phyloP scores from a whole-genome alignment of 805 yeast species.

The Hanseniaspora singularis region DNA sequence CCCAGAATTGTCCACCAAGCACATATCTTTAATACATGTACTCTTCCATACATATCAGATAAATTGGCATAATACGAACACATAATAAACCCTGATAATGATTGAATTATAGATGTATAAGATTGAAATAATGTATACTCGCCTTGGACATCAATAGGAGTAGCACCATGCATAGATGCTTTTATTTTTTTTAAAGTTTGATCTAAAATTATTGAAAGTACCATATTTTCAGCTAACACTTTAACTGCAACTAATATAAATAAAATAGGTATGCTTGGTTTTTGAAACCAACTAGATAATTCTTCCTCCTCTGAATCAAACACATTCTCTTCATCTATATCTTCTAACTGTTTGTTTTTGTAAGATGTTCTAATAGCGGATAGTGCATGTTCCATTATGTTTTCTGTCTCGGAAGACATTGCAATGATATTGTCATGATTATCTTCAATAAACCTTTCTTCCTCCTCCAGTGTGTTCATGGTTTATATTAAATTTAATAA shows the following conservation, averaged over 20 bases:
- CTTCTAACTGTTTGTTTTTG: neutral
- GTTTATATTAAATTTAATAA: too few relatives aligned
- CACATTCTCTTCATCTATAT: neutral
- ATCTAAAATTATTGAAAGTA: conserved; percentile 13
- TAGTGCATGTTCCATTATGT: conserved; percentile 10
- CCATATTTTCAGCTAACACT: conserved; percentile 16
- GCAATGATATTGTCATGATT: neutral
- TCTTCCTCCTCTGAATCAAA: neutral
- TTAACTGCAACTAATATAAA: conserved; percentile 9
- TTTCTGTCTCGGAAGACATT: conserved; percentile 1
- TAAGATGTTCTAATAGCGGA: conserved; percentile 9
- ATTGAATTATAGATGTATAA: conserved; percentile 18
- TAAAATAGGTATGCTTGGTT: conserved; percentile 8
- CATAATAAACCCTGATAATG: conserved; percentile 19
- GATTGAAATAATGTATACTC: conserved; percentile 19
- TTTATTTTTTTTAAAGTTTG: conserved; percentile 11
- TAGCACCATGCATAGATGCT: neutral
- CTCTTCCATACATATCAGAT: conserved; percentile 22
- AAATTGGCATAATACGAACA: conserved; percentile 22
- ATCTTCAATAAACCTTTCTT: conserved; percentile 3
- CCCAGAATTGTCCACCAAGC: conserved; percentile 25
- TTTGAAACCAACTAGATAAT: neutral
- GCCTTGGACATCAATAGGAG: conserved; percentile 16
- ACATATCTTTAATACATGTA: conserved; percentile 19
- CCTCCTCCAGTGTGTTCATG: conserved; percentile 10